A percentile compares a stretch with the other conserved stretches of the same genome.
These are phyloP conservation scores for Scolecobasidium constrictum DNA, from an alignment of 2,329 filamentous ascomycete species.

Conservation along the genomic window DNA sequence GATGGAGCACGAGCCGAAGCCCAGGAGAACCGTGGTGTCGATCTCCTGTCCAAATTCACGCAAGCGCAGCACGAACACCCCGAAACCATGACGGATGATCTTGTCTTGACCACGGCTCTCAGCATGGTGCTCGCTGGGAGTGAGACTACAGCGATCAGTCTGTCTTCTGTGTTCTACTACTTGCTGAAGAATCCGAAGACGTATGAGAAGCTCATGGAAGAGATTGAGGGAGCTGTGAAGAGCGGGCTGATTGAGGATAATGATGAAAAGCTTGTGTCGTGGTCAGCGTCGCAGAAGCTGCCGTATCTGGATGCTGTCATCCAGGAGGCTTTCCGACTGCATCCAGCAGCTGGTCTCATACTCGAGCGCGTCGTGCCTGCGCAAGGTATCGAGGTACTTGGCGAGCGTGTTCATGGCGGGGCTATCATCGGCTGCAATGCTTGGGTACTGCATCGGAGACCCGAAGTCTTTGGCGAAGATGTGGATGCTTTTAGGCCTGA, in stretches of 20 bases:
- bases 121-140: conserved; percentile 63
- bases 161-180: conserved; percentile 64
- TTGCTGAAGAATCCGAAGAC: conserved; percentile 51
- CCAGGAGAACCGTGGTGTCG: conserved; percentile 33
- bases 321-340: conserved; percentile 67
- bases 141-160: conserved; percentile 68
- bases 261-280: conserved; percentile 51
- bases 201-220: conserved; percentile 45
- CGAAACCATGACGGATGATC: conserved; percentile 58
- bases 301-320: conserved; percentile 68
- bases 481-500: conserved; percentile 58
- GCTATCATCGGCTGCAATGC: conserved; percentile 66
- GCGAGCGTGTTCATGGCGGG: conserved; percentile 52
- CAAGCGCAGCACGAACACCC: conserved; percentile 56
- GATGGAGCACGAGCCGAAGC: conserved; percentile 18
- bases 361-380: conserved; percentile 63
- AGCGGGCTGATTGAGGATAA: conserved; percentile 35
- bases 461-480: conserved; percentile 57
- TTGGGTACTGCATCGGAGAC: conserved; percentile 61
- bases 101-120: conserved; percentile 62
- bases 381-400: conserved; percentile 52
- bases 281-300: conserved; percentile 57
- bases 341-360: conserved; percentile 62
- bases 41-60: conserved; percentile 63
- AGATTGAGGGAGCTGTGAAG: conserved; percentile 50